These are phyloP conservation scores for barley (Hordeum vulgare) DNA, from an alignment of 176 grass and related monocot species.

Conservation along the genomic window DNA sequence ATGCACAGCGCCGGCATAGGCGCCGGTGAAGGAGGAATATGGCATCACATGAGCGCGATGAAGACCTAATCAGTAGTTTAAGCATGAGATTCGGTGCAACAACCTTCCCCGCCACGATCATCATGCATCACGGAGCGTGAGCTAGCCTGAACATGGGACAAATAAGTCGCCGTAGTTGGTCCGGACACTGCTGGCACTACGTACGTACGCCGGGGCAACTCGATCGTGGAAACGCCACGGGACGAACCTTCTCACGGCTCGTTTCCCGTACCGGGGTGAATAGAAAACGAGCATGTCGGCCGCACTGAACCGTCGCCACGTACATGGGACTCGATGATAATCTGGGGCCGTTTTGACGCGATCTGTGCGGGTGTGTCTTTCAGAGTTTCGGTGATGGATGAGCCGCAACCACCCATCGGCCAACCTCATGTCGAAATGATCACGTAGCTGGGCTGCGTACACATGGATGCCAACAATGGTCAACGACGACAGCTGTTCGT, in stretches of 20 bases:
- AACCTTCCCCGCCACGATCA: not conserved
- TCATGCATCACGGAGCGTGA: not conserved
- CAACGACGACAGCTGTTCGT: not conserved
- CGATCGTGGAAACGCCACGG: not conserved
- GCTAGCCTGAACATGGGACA: slow-evolving; percentile 2
- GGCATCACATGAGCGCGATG: not conserved
- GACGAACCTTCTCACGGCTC: not conserved
- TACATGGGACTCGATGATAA: not conserved
- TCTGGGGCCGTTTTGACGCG: not conserved
- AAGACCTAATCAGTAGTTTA: not conserved
- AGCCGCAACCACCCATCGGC: not conserved
- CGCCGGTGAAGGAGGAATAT: not conserved
- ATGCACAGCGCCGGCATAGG: not conserved
- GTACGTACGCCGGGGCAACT: not conserved
- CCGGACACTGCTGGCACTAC: not conserved
- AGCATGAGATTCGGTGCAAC: not conserved
- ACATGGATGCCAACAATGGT: not conserved
- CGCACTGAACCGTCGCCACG: not conserved
- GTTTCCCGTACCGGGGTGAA: not conserved
- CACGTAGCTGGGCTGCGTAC: too few species aligned
- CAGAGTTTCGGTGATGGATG: not conserved
- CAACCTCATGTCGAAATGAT: not conserved
- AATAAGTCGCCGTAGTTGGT: not conserved
- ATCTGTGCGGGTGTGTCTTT: not conserved
- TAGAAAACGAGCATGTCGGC: not conserved